Conservation (phyloP, 192 early-diverging fungal species). For the Chytriomyces sp. region DNA sequence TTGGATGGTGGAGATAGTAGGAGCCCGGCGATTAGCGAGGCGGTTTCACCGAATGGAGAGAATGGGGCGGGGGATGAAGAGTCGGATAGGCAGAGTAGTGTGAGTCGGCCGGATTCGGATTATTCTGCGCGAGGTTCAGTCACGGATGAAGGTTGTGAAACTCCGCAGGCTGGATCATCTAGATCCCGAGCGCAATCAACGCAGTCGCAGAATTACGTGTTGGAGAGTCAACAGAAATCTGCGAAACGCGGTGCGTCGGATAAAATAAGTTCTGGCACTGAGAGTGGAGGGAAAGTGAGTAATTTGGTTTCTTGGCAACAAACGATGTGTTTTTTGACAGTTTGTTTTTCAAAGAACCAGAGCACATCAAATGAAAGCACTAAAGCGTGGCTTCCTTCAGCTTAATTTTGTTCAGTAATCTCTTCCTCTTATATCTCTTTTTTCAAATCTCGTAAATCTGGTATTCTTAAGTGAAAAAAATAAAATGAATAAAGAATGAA, state of each 20-base stretch:
- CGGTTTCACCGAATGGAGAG: not conserved
- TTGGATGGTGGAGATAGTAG: not conserved
- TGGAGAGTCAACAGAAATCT: not conserved
- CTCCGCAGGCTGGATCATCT: not conserved
- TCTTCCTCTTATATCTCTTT: too few relatives aligned
- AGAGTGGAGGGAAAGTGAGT: too few relatives aligned
- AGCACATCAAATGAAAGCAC: too few relatives aligned
- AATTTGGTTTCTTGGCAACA: too few relatives aligned
- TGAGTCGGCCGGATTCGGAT: not conserved
- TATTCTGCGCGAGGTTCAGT: constrained; percentile 7
- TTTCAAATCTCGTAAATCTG: too few relatives aligned
- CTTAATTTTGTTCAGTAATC: too few relatives aligned
- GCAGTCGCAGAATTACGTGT: constrained; percentile 3
- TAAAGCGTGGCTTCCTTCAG: too few relatives aligned
- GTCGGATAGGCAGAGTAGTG: not conserved
- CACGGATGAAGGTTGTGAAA: not conserved
- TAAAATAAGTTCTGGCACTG: not conserved
- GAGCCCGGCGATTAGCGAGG: not conserved
- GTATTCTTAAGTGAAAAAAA: too few relatives aligned
- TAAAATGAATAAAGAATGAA: too few relatives aligned
- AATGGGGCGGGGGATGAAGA: not conserved
- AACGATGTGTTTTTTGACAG: too few relatives aligned
- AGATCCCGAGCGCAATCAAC: not conserved
- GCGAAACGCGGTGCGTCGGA: not conserved
- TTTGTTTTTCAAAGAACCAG: too few relatives aligned